These are phyloP conservation scores for Fragaria nilgerrensis DNA, from an alignment of 306 rosid species.

Conservation along the genomic window DNA sequence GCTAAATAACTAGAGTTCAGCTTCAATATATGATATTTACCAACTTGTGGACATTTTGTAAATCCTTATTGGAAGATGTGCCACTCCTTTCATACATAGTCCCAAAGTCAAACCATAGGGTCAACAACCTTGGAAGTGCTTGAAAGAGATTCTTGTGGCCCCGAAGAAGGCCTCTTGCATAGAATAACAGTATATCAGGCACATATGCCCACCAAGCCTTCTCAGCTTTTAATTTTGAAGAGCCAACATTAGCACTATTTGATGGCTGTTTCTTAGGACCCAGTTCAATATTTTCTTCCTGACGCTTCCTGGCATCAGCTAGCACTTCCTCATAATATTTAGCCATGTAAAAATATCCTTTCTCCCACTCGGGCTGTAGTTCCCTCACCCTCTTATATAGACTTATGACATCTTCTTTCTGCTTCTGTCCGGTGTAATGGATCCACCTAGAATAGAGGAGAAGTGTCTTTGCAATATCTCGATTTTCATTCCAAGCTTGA, in stretches of 20 bases:
- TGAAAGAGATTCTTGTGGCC: slow-evolving; percentile 97
- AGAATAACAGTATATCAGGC: slow-evolving; percentile 84
- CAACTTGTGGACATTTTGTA: slow-evolving; percentile 54
- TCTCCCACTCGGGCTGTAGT: slow-evolving; percentile 95
- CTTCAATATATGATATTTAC: slow-evolving; percentile 33
- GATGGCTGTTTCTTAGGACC: slow-evolving; percentile 50
- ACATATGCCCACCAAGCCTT: slow-evolving; percentile 83
- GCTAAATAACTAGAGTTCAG: slow-evolving; percentile 12
- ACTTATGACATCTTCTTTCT: slow-evolving; percentile 84
- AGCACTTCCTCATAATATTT: slow-evolving; percentile 92
- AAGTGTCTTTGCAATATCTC: slow-evolving; percentile 79
- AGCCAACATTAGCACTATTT: slow-evolving; percentile 49
- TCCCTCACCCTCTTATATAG: slow-evolving; percentile 89
- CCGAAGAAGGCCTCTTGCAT: slow-evolving; percentile 92
- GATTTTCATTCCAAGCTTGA: slow-evolving; percentile 69
- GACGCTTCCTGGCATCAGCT: slow-evolving; percentile 94
- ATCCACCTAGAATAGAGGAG: slow-evolving; percentile 95
- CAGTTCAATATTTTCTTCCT: slow-evolving; percentile 68
- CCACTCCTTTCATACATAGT: slow-evolving; percentile 69
- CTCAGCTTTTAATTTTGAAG: slow-evolving; percentile 62
- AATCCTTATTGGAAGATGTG: slow-evolving; percentile 55
- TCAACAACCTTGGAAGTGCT: slow-evolving; percentile 95
- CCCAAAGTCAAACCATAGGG: slow-evolving; percentile 97
- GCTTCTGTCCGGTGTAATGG: slow-evolving; percentile 98
- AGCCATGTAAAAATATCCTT: slow-evolving; percentile 88